Evolutionary conservation across 768 basidiomycete genomes (phyloP).

Genomic region (Pulveroboletus frians): DNA sequence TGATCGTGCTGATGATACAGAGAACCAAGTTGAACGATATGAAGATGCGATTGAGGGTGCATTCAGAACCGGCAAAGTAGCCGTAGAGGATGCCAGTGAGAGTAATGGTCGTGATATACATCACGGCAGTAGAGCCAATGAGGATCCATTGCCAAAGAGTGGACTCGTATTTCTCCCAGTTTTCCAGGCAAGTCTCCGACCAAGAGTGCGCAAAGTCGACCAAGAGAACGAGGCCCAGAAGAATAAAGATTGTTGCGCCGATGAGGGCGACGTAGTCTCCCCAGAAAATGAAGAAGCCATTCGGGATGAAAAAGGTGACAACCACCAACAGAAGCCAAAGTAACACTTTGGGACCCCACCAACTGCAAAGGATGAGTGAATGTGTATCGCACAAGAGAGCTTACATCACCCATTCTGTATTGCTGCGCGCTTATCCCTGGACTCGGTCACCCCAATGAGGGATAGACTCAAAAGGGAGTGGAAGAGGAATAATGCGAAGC

Average conservation of each 20-base stretch:
- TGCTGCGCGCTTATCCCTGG: slow-evolving; percentile 86
- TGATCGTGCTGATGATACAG: slow-evolving; percentile 69
- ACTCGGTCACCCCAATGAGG: slow-evolving; percentile 85
- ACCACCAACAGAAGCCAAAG: slow-evolving; percentile 80
- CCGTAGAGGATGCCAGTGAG: slow-evolving; percentile 86
- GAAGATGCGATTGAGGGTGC: slow-evolving; percentile 93
- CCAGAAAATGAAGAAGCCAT: slow-evolving; percentile 98
- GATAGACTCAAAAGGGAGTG: slow-evolving; percentile 75
- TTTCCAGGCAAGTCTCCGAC: slow-evolving; percentile 95
- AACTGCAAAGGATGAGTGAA: slow-evolving; percentile 44
- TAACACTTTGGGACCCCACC: slow-evolving; percentile 98
- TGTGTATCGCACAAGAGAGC: not conserved
- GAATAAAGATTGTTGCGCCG: slow-evolving; percentile 91
- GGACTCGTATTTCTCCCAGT: slow-evolving; percentile 86
- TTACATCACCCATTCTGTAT: slow-evolving; percentile 87
- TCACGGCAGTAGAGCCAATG: slow-evolving; percentile 83
- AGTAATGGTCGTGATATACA: slow-evolving; percentile 81
- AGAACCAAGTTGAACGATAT: slow-evolving; percentile 90
- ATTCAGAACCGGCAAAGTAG: slow-evolving; percentile 85
- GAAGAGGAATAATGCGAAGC: slow-evolving; percentile 88
- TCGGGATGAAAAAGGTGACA: slow-evolving; percentile 91
- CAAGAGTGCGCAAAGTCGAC: slow-evolving; percentile 99
- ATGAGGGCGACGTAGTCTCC: slow-evolving; percentile 89
- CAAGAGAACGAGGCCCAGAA: slow-evolving; percentile 93
- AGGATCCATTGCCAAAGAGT: slow-evolving; percentile 96